A percentile compares a stretch with the other conserved stretches of the same genome.
phyloP scores from a whole-genome alignment of 169 alveolate genomes.

The Plasmodium coatneyi region DNA sequence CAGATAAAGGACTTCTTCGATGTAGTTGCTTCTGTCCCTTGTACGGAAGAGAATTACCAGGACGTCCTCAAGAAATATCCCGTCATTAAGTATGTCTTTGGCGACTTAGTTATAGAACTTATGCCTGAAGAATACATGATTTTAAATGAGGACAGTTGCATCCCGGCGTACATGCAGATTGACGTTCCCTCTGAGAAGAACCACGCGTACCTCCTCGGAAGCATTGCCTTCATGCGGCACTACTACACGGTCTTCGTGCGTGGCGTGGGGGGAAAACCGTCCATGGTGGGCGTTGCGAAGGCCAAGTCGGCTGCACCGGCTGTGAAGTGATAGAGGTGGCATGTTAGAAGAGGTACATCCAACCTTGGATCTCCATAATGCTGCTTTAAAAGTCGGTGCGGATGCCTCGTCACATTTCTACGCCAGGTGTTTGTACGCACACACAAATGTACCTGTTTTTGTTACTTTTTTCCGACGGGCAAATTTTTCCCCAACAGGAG shows the following conservation, averaged over 20 bases:
- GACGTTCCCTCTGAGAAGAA: conserved; percentile 92
- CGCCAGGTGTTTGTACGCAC: background rate
- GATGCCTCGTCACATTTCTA: background rate
- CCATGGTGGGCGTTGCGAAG: conserved; percentile 82
- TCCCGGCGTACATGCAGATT: conserved; percentile 90
- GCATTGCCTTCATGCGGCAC: conserved; percentile 88
- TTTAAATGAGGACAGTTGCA: conserved; percentile 77
- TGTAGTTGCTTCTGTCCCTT: conserved; percentile 57
- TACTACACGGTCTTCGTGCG: conserved; percentile 86
- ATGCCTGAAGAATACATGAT: conserved; percentile 80
- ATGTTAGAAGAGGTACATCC: too few relatives aligned
- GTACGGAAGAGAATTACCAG: conserved; percentile 49
- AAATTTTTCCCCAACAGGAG: background rate
- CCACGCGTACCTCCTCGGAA: conserved; percentile 90
- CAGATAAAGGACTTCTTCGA: conserved; percentile 78
- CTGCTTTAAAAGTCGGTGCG: background rate
- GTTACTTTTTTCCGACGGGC: background rate
- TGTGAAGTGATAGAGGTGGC: background rate
- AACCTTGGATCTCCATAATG: background rate
- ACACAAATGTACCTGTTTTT: background rate
- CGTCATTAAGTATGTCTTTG: conserved; percentile 80
- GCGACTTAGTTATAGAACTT: conserved; percentile 74
- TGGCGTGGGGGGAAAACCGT: conserved; percentile 61
- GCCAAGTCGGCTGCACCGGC: background rate
- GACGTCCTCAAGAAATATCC: conserved; percentile 75